Percentiles rank a stretch among this genome's conserved stretches.
Evolutionary conservation across 2,329 filamentous ascomycete genomes (phyloP).

Genomic region (Oidium heveae): DNA sequence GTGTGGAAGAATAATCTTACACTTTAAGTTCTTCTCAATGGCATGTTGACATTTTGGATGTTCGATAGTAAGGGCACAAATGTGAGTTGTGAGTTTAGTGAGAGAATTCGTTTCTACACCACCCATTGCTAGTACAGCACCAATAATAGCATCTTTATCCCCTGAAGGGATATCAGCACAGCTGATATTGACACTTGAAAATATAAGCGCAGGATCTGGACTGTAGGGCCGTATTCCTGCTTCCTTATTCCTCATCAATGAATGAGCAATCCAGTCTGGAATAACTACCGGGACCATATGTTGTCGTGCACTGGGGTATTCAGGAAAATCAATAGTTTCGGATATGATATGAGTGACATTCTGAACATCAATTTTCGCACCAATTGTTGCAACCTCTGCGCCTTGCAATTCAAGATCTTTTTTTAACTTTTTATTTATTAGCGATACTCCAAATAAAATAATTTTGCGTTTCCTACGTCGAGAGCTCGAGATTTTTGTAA

Average conservation of each 20-base stretch:
- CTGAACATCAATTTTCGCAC: constrained; percentile 16
- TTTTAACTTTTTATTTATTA: constrained; percentile 5
- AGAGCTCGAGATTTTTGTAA: constrained; percentile 4
- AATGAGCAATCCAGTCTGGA: constrained; percentile 53
- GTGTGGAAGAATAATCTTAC: constrained; percentile 75
- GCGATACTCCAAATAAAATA: background rate
- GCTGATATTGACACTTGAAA: constrained; percentile 60
- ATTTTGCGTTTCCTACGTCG: constrained; percentile 5
- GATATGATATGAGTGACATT: constrained; percentile 41
- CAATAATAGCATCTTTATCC: constrained; percentile 80
- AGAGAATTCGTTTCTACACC: constrained; percentile 53
- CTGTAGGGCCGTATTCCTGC: constrained; percentile 65
- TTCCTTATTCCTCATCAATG: constrained; percentile 41
- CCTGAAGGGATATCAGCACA: constrained; percentile 64
- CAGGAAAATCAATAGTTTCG: constrained; percentile 71
- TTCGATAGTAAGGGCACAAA: constrained; percentile 58
- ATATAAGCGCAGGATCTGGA: constrained; percentile 74
- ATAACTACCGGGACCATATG: constrained; percentile 66
- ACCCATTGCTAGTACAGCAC: constrained; percentile 70
- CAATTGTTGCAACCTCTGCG: constrained; percentile 15
- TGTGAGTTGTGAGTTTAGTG: constrained; percentile 57
- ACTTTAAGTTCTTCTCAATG: constrained; percentile 35
- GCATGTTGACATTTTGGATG: constrained; percentile 45
- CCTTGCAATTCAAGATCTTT: constrained; percentile 12
- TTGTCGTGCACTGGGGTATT: constrained; percentile 51